These are phyloP conservation scores for Harringtonia aguacate DNA, from an alignment of 2,329 filamentous ascomycete species.

Conservation along the genomic window DNA sequence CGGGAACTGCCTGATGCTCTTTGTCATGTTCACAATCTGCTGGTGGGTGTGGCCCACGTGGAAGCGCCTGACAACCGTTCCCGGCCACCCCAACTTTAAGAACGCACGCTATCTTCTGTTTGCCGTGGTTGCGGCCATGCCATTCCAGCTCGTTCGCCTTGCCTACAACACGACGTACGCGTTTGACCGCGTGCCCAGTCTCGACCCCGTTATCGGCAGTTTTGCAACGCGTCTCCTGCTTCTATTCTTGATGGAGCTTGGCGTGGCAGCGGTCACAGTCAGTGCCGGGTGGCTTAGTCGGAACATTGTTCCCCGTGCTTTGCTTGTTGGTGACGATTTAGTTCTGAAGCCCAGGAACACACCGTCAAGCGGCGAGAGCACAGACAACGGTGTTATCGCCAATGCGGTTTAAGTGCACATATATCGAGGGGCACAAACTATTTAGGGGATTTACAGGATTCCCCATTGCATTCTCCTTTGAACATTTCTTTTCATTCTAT, in stretches of 20 bases:
- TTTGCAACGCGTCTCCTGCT: slow-evolving; percentile 14
- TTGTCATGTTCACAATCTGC: slow-evolving; percentile 13
- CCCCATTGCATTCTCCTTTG: too few relatives aligned
- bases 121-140: slow-evolving; percentile 7
- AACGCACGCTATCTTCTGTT: slow-evolving; percentile 12
- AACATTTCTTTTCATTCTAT: too few relatives aligned
- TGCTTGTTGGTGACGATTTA: too few relatives aligned
- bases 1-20: slow-evolving; percentile 14
- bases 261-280: slow-evolving; percentile 4
- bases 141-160: slow-evolving; percentile 14
- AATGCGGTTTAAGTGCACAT: too few relatives aligned
- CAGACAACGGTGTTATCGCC: too few relatives aligned
- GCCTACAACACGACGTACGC: slow-evolving; percentile 14
- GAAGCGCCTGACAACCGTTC: slow-evolving; percentile 5
- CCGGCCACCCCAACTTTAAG: slow-evolving; percentile 10
- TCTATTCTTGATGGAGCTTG: slow-evolving; percentile 12
- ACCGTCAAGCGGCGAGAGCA: too few relatives aligned
- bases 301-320: neutral
- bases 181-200: slow-evolving; percentile 9
- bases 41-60: slow-evolving; percentile 14
- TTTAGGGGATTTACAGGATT: too few relatives aligned
- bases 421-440: too few relatives aligned
- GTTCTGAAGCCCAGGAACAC: too few relatives aligned
- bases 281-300: slow-evolving; percentile 9
- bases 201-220: slow-evolving; percentile 14